Evolutionary conservation across 1,284 basidiomycete species (phyloP).

Genomic region (Porodaedalea pini): DNA sequence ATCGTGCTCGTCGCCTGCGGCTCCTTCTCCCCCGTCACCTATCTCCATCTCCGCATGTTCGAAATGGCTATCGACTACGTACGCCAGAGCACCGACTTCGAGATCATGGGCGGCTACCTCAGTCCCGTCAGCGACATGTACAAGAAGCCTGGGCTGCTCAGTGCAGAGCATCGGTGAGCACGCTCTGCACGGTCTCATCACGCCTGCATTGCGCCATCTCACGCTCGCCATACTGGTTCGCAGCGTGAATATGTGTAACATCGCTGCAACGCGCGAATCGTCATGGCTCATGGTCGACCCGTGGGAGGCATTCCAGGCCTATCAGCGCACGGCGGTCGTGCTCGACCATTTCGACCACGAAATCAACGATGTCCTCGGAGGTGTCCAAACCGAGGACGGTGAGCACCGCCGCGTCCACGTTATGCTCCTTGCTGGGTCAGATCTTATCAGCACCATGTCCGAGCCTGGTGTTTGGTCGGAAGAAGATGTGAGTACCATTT

Average conservation of each 20-base stretch:
- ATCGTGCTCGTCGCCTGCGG: conserved; percentile 78
- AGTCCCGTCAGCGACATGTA: conserved; percentile 93
- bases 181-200: conserved; percentile 14
- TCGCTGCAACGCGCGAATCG: conserved; percentile 73
- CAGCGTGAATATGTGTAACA: conserved; percentile 70
- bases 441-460: conserved; percentile 97
- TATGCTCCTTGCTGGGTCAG: conserved; percentile 95
- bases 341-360: conserved; percentile 95
- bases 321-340: conserved; percentile 94
- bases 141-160: conserved; percentile 86
- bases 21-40: conserved; percentile 80
- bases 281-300: conserved; percentile 91
- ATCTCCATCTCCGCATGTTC: conserved; percentile 90
- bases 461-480: conserved; percentile 99
- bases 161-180: conserved; percentile 72
- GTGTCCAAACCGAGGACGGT: conserved; percentile 62
- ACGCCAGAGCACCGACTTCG: conserved; percentile 88
- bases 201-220: conserved; percentile 4
- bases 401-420: conserved; percentile 66
- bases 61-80: conserved; percentile 97
- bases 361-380: conserved; percentile 79
- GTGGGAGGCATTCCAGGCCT: conserved; percentile 94
- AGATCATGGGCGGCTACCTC: conserved; percentile 91
- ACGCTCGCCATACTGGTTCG: not conserved
- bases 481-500: conserved; percentile 66